Conservation (phyloP, 2,329 filamentous ascomycete species). For the Catunica adiposa region DNA sequence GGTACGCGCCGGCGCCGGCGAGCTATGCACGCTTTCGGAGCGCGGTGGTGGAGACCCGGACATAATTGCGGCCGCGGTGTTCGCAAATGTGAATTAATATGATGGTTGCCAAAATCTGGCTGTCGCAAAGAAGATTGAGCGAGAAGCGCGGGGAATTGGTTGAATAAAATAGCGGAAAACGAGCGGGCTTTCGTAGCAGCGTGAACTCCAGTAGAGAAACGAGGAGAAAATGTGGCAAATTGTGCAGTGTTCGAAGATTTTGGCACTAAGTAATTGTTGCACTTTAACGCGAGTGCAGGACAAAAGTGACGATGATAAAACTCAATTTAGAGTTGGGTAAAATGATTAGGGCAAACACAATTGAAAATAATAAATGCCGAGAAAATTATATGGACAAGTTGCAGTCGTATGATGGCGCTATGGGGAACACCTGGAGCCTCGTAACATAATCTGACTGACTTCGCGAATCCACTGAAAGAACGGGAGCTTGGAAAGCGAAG, state of each 20-base stretch:
- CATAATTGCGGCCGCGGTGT: slow-evolving; percentile 1
- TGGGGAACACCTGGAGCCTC: neutral
- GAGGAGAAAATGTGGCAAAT: too few relatives aligned
- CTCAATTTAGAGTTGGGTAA: neutral
- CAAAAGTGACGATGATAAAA: neutral
- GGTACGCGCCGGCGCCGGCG: slow-evolving; percentile 25
- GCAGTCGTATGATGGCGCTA: neutral
- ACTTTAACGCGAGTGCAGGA: neutral
- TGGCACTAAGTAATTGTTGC: too few relatives aligned
- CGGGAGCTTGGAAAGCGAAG: neutral
- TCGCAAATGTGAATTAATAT: neutral
- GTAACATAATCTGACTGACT: neutral
- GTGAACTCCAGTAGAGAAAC: too few relatives aligned
- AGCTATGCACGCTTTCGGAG: slow-evolving; percentile 33
- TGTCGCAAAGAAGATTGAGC: neutral
- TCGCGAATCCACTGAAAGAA: slow-evolving; percentile 3
- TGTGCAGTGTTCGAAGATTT: too few relatives aligned
- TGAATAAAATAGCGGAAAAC: too few relatives aligned
- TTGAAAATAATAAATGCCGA: neutral
- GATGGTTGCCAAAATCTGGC: neutral
- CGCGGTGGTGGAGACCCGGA: slow-evolving; percentile 20
- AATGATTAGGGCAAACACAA: too few relatives aligned
- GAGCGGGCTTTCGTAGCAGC: too few relatives aligned
- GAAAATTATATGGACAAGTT: neutral
- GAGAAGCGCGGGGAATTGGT: neutral